Conservation (phyloP, 768 basidiomycete genomes). For the Arthromyces matolae region DNA sequence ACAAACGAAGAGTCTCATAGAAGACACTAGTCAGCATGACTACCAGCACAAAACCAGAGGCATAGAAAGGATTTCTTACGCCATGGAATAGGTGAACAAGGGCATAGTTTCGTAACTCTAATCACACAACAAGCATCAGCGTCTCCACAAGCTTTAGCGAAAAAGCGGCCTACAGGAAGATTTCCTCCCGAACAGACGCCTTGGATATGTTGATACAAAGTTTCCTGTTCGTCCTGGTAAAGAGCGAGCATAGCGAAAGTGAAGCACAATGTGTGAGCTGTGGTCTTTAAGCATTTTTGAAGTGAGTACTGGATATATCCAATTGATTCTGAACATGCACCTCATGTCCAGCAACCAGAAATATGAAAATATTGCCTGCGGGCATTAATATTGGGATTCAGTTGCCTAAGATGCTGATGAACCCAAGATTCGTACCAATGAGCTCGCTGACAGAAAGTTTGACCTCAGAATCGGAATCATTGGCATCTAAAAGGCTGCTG, state of each 20-base stretch:
- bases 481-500: constrained; percentile 48
- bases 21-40: constrained; percentile 38
- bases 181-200: constrained; percentile 27
- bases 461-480: constrained; percentile 34
- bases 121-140: not conserved
- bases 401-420: not conserved
- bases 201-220: constrained; percentile 35
- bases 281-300: constrained; percentile 24
- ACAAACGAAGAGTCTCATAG: constrained; percentile 48
- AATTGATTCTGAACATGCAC: too few relatives aligned
- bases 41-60: not conserved
- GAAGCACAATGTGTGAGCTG: constrained; percentile 36
- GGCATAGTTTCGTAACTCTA: constrained; percentile 41
- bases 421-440: constrained; percentile 22
- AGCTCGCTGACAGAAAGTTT: constrained; percentile 43
- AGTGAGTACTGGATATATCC: too few relatives aligned
- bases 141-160: not conserved
- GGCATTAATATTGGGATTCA: too few relatives aligned
- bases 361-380: constrained; percentile 46
- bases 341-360: constrained; percentile 61
- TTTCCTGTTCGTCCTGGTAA: constrained; percentile 41
- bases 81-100: constrained; percentile 34
- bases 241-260: constrained; percentile 40
- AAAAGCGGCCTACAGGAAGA: constrained; percentile 23
- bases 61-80: constrained; percentile 24